Evolutionary conservation across 2,329 filamentous ascomycete genomes (phyloP), one percentile per base, ranked within the genome.

Genomic region (Xylaria arbuscula): DNA sequence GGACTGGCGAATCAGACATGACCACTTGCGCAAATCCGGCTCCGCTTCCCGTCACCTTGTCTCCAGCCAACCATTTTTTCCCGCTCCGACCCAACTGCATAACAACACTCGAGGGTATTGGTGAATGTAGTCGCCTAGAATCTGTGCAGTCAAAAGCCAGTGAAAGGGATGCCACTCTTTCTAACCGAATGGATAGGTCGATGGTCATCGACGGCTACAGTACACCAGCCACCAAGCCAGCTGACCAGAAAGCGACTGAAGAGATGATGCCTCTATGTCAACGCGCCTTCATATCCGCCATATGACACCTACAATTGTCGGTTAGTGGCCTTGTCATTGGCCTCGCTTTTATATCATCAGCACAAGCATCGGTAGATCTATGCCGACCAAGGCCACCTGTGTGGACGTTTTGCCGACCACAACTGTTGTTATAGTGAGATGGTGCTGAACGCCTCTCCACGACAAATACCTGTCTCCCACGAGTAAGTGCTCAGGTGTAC

Each of bases 1-100:
- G 58, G 48, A 63, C 57, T 57, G 64, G 50, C 73, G 62, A 76
- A 76, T 74, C 70, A 72, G 66, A 71, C 62, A 64, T 63, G 50
- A 19, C 53, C 61, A 56, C 45, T 53, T 57, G 51, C 24, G 40
- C 66, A 64, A 56, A 62, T 22, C 62, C 67, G 62, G 53, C 60
- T 67, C 71, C 68, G 62, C 71, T 69, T 64, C 40, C 65, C 51
- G 38, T 64, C 50, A 62, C 55, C 67, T 56, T 63, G 58, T 70
- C 61, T 59, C 66, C 59, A 67, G 65, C 68, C 69, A 72, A 66
- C 71, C 68, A 55, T 36, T 58, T 51, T 28, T 24, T 47, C 48
- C 51, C 51, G 32, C 48, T 65, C 64, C 68, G 57, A 62, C 64
- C 55, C 59, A 24, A 66, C 40, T 51, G 54, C 64, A 62, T 54